Evolutionary conservation across 2,329 filamentous ascomycete genomes (phyloP).

Genomic region (Aspergillus pseudoglaucus): DNA sequence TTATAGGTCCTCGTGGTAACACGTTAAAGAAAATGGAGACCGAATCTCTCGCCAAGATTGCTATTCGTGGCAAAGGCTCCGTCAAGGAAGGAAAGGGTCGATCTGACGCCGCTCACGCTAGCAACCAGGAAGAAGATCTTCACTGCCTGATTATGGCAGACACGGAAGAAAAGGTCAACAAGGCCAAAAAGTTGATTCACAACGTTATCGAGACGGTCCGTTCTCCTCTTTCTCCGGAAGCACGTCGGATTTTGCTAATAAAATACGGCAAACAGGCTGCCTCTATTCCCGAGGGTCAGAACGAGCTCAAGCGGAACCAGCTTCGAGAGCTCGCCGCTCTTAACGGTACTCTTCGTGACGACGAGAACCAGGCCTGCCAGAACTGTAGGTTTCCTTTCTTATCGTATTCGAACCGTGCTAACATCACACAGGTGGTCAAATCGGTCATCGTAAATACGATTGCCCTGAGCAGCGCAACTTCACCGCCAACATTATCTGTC

Average conservation of each 20-base stretch:
- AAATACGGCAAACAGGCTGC: constrained; percentile 60
- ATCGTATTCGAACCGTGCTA: constrained; percentile 7
- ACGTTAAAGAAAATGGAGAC: constrained; percentile 99
- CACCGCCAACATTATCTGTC: constrained; percentile 98
- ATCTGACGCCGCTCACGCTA: constrained; percentile 96
- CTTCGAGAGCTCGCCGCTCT: constrained; percentile 94
- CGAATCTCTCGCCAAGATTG: constrained; percentile 96
- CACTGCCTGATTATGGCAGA: constrained; percentile 99
- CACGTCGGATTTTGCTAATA: constrained; percentile 19
- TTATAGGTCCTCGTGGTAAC: constrained; percentile 99
- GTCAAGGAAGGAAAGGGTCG: constrained; percentile 99
- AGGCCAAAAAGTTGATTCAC: constrained; percentile 96
- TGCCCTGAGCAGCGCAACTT: constrained; percentile 97
- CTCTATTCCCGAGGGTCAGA: constrained; percentile 96
- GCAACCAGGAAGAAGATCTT: constrained; percentile 99
- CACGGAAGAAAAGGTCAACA: constrained; percentile 98
- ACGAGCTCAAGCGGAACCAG: constrained; percentile 97
- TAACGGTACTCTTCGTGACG: constrained; percentile 97
- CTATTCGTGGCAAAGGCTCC: constrained; percentile 97
- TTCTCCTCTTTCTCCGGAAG: constrained; percentile 17
- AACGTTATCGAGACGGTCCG: constrained; percentile 97
- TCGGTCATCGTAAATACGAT: constrained; percentile 97
- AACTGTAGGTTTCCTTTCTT: constrained; percentile 58
- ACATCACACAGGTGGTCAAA: constrained; percentile 64
- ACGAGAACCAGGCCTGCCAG: constrained; percentile 98